Evolutionary conservation across 2,329 filamentous ascomycete genomes (phyloP), one percentile per base, ranked within the genome.

Genomic region (Colletotrichum tabaci): DNA sequence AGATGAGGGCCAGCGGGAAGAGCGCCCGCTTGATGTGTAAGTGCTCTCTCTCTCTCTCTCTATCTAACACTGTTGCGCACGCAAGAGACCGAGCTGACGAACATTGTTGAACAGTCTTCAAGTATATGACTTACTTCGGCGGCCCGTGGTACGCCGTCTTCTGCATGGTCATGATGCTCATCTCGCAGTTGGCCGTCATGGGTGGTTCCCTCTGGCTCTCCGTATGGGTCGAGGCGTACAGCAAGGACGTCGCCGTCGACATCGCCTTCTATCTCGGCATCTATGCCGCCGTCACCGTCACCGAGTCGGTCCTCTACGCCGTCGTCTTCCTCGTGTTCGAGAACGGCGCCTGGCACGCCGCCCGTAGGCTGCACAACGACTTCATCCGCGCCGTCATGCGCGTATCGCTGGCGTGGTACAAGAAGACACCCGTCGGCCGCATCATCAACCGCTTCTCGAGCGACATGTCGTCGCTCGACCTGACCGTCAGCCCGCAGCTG

Each of bases 321-420:
- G 58, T 84, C 26, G 81, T 81, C 64, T 84, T 85, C 58, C 76
- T 86, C 58, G 79, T 84, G 40, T 90, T 88, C 74, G 87, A 88
- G 75, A 86, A 84, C 74, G 88, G 88, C 23, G 85, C 86, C 8
- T 90, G 88, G 88, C 80, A 82, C n/a, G 88, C 88, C 2, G 88
- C 87, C 0, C 82, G 83, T 42, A 82, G 79, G 44, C 83, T 90
- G 53, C 88, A 90, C 78, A 82, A 82, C 16, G 83, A 84, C 61
- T 86, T 90, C 62, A 85, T 90, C 55, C 81, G 80, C 15, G 84
- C 87, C 21, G 81, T 90, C 21, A 82, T 90, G 80, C 81, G 82
- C 30, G 88, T 88, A 4, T 86, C 88, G 1, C 80, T 90, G 12
- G 84, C 86, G 4, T 90, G 88, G 88, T 90, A 87, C 74, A 88